These are phyloP conservation scores for Turnera subulata DNA, from an alignment of 345 rosid genomes.

Conservation along the genomic window DNA sequence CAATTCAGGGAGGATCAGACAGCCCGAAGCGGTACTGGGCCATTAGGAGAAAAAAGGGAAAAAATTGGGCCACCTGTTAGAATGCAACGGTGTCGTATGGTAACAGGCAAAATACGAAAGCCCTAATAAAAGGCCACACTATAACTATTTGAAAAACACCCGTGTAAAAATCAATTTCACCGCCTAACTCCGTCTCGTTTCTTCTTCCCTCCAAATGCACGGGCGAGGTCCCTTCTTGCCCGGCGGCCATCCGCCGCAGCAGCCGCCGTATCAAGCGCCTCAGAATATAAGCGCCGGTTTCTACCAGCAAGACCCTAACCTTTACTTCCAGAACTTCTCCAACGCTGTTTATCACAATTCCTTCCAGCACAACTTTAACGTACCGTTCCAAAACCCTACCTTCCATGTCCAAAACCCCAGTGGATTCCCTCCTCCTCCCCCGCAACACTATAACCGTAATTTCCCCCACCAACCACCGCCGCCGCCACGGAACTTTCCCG, in stretches of 20 bases:
- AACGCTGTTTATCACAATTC: conserved; percentile 30
- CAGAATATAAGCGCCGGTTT: conserved; percentile 20
- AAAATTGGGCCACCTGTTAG: too few species aligned
- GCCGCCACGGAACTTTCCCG: background rate
- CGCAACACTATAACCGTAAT: conserved; percentile 19
- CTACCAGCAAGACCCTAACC: conserved; percentile 25
- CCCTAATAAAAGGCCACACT: too few species aligned
- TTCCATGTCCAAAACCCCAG: conserved; percentile 12
- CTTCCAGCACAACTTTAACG: conserved; percentile 24
- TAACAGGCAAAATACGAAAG: too few species aligned
- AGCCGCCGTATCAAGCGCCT: conserved; percentile 5
- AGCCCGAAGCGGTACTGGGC: too few species aligned
- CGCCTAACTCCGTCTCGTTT: background rate
- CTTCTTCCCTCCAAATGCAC: conserved; percentile 16
- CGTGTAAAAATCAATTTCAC: background rate
- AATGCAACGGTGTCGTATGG: too few species aligned
- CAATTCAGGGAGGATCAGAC: too few species aligned
- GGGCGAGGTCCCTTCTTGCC: conserved; percentile 24
- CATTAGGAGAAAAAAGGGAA: too few species aligned
- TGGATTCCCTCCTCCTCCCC: conserved; percentile 19
- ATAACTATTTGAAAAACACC: too few species aligned
- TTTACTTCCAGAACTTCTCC: conserved; percentile 21
- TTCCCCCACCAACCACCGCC: conserved; percentile 15
- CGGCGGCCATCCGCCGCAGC: conserved; percentile 13
- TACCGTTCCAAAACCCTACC: conserved; percentile 28